Percentiles rank a stretch among this genome's conserved stretches.
These are phyloP conservation scores for Coemansia sp. DNA, from an alignment of 371 early-diverging fungal genomes.

Conservation along the genomic window DNA sequence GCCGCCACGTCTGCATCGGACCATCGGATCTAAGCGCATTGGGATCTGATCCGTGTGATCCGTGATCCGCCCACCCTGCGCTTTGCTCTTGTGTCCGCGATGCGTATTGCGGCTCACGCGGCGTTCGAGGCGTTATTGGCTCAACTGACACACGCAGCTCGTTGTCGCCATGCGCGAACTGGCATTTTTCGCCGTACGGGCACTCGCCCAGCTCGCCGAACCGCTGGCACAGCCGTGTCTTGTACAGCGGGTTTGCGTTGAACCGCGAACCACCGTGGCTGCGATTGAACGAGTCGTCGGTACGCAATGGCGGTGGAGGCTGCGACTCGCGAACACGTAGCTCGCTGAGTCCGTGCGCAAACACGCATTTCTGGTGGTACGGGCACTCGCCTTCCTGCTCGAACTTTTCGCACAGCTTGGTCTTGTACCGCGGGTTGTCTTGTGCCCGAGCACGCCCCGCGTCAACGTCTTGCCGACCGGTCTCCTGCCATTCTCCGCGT, in stretches of 20 bases:
- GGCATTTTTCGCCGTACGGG: conserved; percentile 80
- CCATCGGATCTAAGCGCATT: not conserved
- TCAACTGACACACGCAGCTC: conserved; percentile 55
- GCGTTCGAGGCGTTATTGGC: conserved; percentile 15
- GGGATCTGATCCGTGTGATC: not conserved
- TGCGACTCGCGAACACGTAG: conserved; percentile 63
- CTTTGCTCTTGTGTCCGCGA: not conserved
- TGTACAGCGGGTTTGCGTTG: conserved; percentile 68
- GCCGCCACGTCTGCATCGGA: conserved; percentile 26
- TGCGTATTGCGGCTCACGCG: conserved; percentile 27
- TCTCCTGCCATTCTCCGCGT: too few relatives aligned
- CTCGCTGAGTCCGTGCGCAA: conserved; percentile 81
- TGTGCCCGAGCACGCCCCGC: conserved; percentile 36
- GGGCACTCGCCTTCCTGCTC: conserved; percentile 78
- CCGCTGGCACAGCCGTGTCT: conserved; percentile 80
- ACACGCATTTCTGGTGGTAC: conserved; percentile 76
- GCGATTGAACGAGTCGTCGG: conserved; percentile 21
- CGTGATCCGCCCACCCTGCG: not conserved
- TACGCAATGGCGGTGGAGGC: not conserved
- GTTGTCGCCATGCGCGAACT: conserved; percentile 72
- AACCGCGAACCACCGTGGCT: conserved; percentile 27
- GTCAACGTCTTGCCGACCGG: too few relatives aligned
- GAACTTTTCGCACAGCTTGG: conserved; percentile 78
- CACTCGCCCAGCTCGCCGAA: conserved; percentile 75
- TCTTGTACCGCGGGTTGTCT: conserved; percentile 80